These are phyloP conservation scores for Gossypium mustelinum DNA, from an alignment of 345 rosid species.

Conservation along the genomic window DNA sequence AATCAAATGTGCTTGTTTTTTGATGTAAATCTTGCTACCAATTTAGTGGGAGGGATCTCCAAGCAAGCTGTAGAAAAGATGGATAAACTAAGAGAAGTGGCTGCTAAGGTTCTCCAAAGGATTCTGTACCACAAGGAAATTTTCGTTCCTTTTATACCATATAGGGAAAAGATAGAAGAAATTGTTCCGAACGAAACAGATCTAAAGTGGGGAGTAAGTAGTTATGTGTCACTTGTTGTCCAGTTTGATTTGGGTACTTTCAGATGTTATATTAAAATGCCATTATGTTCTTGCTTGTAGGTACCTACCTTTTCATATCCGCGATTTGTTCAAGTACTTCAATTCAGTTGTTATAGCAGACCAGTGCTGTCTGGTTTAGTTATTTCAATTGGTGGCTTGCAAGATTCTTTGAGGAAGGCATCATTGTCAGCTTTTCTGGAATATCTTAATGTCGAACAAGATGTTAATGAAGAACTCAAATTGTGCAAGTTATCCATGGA, in stretches of 20 bases:
- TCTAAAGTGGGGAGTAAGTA: slow-evolving; percentile 76
- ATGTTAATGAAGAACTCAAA: slow-evolving; percentile 34
- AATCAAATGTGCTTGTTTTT: slow-evolving; percentile 32
- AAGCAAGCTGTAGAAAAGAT: slow-evolving; percentile 96
- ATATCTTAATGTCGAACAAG: slow-evolving; percentile 54
- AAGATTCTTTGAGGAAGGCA: slow-evolving; percentile 72
- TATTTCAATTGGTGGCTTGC: slow-evolving; percentile 84
- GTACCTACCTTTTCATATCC: slow-evolving; percentile 80
- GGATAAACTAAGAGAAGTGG: slow-evolving; percentile 89
- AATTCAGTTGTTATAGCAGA: slow-evolving; percentile 63
- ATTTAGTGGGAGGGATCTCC: slow-evolving; percentile 50
- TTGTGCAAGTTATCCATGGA: slow-evolving; percentile 49
- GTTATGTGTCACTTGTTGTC: slow-evolving; percentile 7
- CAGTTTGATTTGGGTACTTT: slow-evolving; percentile 15
- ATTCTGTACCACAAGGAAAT: slow-evolving; percentile 52
- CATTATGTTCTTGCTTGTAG: slow-evolving; percentile 43
- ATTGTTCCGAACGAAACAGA: slow-evolving; percentile 47
- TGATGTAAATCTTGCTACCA: slow-evolving; percentile 59
- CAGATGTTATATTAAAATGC: slow-evolving; percentile 3
- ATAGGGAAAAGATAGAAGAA: slow-evolving; percentile 67
- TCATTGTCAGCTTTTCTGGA: slow-evolving; percentile 64
- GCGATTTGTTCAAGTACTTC: slow-evolving; percentile 65
- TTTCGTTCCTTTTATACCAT: slow-evolving; percentile 59
- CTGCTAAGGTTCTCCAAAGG: slow-evolving; percentile 75
- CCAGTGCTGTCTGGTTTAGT: slow-evolving; percentile 74